These are phyloP conservation scores for Epipyxis sp. DNA, from an alignment of 108 stramenopile genomes.

Conservation along the genomic window DNA sequence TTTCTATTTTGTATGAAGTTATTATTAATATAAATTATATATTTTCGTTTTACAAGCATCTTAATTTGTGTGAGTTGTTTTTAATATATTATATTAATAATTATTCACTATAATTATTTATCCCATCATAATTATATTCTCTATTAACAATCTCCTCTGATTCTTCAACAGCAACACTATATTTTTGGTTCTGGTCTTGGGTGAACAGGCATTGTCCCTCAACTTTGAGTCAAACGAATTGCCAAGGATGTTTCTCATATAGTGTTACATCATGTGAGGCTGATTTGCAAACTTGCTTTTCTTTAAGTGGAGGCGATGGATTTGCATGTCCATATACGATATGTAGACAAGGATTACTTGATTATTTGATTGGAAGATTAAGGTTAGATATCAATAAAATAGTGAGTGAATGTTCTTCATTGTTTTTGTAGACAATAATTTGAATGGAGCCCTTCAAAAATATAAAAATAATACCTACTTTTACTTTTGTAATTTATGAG, in stretches of 20 bases:
- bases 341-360: not conserved
- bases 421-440: not conserved
- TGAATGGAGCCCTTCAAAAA: not conserved
- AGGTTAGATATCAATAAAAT: too few relatives aligned
- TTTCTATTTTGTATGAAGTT: not conserved
- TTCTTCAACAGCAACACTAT: not conserved
- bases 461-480: too few relatives aligned
- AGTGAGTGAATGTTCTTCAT: too few relatives aligned
- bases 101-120: too few relatives aligned
- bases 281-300: not conserved
- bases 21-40: too few relatives aligned
- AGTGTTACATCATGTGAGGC: not conserved
- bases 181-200: constrained; percentile 11
- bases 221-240: not conserved
- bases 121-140: too few relatives aligned
- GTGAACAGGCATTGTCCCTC: constrained; percentile 12
- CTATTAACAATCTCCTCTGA: too few relatives aligned
- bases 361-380: not conserved
- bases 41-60: too few relatives aligned
- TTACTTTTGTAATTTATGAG: too few relatives aligned
- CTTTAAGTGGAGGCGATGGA: not conserved
- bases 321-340: not conserved
- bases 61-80: too few relatives aligned
- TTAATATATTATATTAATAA: too few relatives aligned
- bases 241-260: constrained; percentile 7